Percentiles rank a stretch among this genome's conserved stretches.
Evolutionary conservation across 805 yeast genomes (phyloP).

Genomic region (Dipodascus albidus): DNA sequence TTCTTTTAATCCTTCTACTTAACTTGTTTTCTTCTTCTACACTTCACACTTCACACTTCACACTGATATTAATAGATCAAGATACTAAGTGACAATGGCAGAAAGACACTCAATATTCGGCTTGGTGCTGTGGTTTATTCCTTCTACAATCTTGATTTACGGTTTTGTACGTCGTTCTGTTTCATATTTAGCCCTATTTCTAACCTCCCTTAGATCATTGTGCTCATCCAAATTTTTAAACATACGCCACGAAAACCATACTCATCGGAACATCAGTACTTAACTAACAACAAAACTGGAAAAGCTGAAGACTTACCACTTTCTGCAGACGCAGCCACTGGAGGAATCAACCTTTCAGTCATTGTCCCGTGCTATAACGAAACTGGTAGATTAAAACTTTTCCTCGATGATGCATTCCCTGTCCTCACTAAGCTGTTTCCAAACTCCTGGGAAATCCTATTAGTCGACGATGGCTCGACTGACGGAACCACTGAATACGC

Average conservation of each 20-base stretch:
- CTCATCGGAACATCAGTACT: slow-evolving; percentile 1
- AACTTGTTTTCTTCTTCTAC: neutral
- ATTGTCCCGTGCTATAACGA: slow-evolving; percentile 95
- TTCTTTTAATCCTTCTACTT: no score
- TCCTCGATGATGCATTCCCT: slow-evolving; percentile 31
- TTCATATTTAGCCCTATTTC: no score
- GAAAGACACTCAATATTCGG: neutral
- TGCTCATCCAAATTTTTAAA: neutral
- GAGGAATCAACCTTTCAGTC: slow-evolving; percentile 47
- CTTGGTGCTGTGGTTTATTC: neutral
- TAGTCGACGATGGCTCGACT: slow-evolving; percentile 85
- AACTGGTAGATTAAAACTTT: slow-evolving; percentile 47
- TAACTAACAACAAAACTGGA: neutral
- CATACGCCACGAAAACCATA: neutral
- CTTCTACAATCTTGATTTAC: neutral
- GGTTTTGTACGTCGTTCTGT: neutral
- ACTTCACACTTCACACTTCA: neutral
- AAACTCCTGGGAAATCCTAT: slow-evolving; percentile 55
- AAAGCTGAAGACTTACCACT: neutral
- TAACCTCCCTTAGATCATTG: neutral
- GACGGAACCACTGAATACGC: slow-evolving; percentile 75
- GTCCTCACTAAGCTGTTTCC: slow-evolving; percentile 33
- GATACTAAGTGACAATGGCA: neutral
- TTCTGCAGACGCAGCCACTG: neutral
- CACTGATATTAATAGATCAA: neutral